Evolutionary conservation across 805 yeast genomes (phyloP), one percentile per base, ranked within the genome.

Genomic region (Candida methanosorbosa): DNA sequence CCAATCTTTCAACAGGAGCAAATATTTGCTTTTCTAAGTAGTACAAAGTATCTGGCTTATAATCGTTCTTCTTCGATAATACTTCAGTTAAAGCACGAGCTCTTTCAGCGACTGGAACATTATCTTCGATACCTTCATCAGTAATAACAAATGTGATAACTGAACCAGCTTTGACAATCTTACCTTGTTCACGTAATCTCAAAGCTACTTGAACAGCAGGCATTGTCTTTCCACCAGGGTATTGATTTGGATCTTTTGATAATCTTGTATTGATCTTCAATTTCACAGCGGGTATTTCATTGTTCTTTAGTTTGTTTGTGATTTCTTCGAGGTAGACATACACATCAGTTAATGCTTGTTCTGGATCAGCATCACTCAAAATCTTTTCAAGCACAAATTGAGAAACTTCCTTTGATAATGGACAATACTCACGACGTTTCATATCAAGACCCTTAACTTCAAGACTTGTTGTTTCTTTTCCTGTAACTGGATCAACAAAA

Each of bases 381-480:
- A 90, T 63, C 42, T 80, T 75, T 44, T 80, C 66, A 47, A 92
- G 67, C 5, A 85, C 83, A 55, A 68, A 78, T 7, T 77, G 74
- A 1, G 96, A 86, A 5, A 83, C 74, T 36, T 90, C 95, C 54
- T 88, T 92, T 1, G 97, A 85, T 33, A 92, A 61, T 33, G 87
- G 94, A 63, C 97, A 86, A 56, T 73, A 92, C 59, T 92, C 99
- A 67, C 99, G 85, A 58, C 98, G 87, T 52, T 75, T 78, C 94
- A 92, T 80, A 64, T 92, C 99, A 33, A 92, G 70, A 50, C 99
- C 99, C 56, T 92, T 92, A 29, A 90, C 95, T 57, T 92, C 97
- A 42, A 90, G 64, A 15, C 63, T 54, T 5, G 78, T 63, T 33
- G 61, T 66, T 38, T 80, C 75, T 9, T 73, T 71, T 26, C 64